Evolutionary conservation across 2,329 filamentous ascomycete genomes (phyloP).

Genomic region (Aspergillus floridensis): DNA sequence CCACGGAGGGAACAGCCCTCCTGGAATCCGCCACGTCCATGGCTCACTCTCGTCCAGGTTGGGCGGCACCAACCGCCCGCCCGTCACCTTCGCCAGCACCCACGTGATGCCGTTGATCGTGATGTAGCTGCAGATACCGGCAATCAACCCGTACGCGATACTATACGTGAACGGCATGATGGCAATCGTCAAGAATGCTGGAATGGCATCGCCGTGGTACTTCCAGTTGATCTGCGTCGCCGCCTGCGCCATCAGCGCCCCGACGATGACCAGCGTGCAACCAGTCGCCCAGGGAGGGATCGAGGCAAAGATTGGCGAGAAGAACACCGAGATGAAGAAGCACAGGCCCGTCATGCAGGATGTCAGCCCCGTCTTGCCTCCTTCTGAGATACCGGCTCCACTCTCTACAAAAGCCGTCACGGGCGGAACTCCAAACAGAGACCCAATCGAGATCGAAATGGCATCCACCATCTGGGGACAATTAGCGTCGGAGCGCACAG

Average conservation of each 20-base stretch:
- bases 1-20: constrained; percentile 75
- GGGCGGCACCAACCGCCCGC: constrained; percentile 68
- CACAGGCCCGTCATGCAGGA: constrained; percentile 74
- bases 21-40: constrained; percentile 75
- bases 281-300: constrained; percentile 89
- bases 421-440: constrained; percentile 72
- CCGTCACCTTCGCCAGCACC: constrained; percentile 63
- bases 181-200: constrained; percentile 78
- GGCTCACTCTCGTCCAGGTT: constrained; percentile 75
- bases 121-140: constrained; percentile 73
- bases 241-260: constrained; percentile 79
- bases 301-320: constrained; percentile 84
- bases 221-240: constrained; percentile 85
- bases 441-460: constrained; percentile 73
- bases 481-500: not conserved
- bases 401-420: constrained; percentile 86
- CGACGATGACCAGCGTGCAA: constrained; percentile 81
- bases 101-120: constrained; percentile 70
- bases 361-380: constrained; percentile 80
- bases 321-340: constrained; percentile 86
- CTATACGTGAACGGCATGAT: constrained; percentile 90
- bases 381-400: constrained; percentile 86
- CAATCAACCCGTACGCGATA: constrained; percentile 83
- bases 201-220: constrained; percentile 79
- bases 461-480: constrained; percentile 65